Conservation (phyloP, 805 yeast genomes). For the Teunomyces kruisii region DNA sequence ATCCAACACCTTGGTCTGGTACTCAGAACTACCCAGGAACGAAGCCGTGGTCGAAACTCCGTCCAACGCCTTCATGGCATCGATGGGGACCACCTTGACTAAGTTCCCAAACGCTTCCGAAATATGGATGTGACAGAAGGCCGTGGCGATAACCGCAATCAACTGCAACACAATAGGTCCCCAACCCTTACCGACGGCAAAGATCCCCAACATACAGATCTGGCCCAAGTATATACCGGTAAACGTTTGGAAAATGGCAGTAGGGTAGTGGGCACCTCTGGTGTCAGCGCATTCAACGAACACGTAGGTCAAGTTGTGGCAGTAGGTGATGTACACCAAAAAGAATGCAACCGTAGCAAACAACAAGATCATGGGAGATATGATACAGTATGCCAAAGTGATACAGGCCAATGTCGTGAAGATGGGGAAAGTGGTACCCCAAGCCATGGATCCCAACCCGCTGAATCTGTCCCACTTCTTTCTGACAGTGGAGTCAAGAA, state of each 20-base stretch:
- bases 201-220: constrained; percentile 80
- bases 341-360: constrained; percentile 73
- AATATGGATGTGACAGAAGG: constrained; percentile 65
- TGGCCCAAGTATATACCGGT: constrained; percentile 88
- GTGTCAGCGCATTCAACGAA: constrained; percentile 66
- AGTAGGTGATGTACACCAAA: constrained; percentile 71
- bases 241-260: constrained; percentile 85
- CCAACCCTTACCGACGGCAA: constrained; percentile 91
- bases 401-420: constrained; percentile 72
- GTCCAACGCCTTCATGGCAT: constrained; percentile 74
- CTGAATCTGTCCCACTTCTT: constrained; percentile 64
- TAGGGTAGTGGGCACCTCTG: constrained; percentile 82
- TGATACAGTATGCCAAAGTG: constrained; percentile 63
- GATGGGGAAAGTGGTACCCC: constrained; percentile 81
- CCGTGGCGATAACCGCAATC: constrained; percentile 62
- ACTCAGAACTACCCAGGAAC: constrained; percentile 36
- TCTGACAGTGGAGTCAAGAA: constrained; percentile 64
- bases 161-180: constrained; percentile 84
- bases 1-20: constrained; percentile 30
- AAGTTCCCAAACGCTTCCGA: constrained; percentile 65
- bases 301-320: constrained; percentile 76
- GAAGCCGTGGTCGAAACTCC: constrained; percentile 68
- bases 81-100: constrained; percentile 59
- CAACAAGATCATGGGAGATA: constrained; percentile 78
- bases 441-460: constrained; percentile 50